These are phyloP conservation scores for Populus tremula DNA, from an alignment of 345 rosid species.

Conservation along the genomic window DNA sequence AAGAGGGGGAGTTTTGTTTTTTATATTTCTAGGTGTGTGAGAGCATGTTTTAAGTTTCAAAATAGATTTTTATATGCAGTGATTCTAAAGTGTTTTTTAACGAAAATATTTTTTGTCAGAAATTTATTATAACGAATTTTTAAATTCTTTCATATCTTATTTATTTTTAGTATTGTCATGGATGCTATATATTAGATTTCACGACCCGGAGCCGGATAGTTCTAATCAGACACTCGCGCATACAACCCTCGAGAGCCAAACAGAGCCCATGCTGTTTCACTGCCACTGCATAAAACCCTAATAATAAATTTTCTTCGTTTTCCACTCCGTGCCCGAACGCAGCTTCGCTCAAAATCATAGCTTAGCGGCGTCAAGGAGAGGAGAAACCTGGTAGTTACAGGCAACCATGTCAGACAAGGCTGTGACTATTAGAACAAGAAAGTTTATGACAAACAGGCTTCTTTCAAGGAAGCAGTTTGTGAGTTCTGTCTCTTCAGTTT, in stretches of 20 bases:
- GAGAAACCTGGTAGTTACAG: not conserved
- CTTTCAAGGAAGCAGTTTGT: conserved; percentile 57
- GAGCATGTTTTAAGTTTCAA: too few species aligned
- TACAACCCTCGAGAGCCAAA: not conserved
- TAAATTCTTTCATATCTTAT: too few species aligned
- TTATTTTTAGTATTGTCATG: too few species aligned
- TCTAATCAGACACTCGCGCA: not conserved
- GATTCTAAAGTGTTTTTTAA: too few species aligned
- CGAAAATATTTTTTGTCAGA: too few species aligned
- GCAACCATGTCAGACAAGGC: conserved; percentile 51
- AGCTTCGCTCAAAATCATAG: not conserved
- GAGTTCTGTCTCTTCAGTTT: not conserved
- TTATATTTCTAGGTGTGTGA: too few species aligned
- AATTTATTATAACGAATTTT: too few species aligned
- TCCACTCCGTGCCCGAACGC: not conserved
- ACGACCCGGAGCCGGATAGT: not conserved
- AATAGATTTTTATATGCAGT: too few species aligned
- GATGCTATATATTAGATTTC: not conserved
- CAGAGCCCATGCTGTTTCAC: not conserved
- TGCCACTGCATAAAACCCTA: not conserved
- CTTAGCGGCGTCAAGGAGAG: not conserved
- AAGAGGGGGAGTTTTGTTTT: too few species aligned
- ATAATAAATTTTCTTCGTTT: too few species aligned
- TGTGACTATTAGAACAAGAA: conserved; percentile 46
- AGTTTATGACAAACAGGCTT: conserved; percentile 58